Evolutionary conservation across 2,329 filamentous ascomycete species (phyloP), one percentile per base, ranked within the genome.

Genomic region (Colletotrichum tamarilloi): DNA sequence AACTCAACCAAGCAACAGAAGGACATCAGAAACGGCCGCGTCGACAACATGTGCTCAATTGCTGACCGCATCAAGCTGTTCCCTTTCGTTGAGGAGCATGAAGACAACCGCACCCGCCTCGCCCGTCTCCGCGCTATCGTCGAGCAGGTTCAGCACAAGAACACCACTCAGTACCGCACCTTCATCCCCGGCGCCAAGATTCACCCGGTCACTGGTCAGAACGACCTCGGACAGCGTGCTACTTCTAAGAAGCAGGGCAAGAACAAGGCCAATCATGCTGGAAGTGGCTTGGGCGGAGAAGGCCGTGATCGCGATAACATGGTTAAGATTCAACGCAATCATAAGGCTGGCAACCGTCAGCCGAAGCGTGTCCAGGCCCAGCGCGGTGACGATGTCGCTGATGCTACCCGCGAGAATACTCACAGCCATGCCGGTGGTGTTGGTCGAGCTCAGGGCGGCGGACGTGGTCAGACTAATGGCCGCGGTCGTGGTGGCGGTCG

Each of bases 1-100:
- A 52, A 46, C 12, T 19, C 53, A 28, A 73, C 67, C 26, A 62
- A 62, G 32, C 16, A 32, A 16, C 71, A 71, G 5, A 73, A 70
- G 24, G 32, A 49, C 19, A 46, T 67, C 32, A 59, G 71, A 22
- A 62, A 35, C 55, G 70, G 66, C 35, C 67, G 71, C 4, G 57
- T 73, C 52, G 26, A 56, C 35, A 66, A 73, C 22, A 69, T 62
- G 55, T 65, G 60, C 28, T 32, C 59, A 1, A 57, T 62, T 5
- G n/a, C 56, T 12, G 6, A 22, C 1, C 55, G 35, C 5, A 16
- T 26, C 7, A n/a, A 73, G n/a, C n/a, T 49, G 26, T 35, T 73
- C 5, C 60, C 60, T 19, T 73, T 60, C 35, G 32, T 70, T 14
- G 30, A 59, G 5, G n/a, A 53, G 1, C 38, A 58, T 6, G 52